Evolutionary conservation across 2,329 filamentous ascomycete species (phyloP), one percentile per base, ranked within the genome.

Genomic region (Fusarium praegraminearum): DNA sequence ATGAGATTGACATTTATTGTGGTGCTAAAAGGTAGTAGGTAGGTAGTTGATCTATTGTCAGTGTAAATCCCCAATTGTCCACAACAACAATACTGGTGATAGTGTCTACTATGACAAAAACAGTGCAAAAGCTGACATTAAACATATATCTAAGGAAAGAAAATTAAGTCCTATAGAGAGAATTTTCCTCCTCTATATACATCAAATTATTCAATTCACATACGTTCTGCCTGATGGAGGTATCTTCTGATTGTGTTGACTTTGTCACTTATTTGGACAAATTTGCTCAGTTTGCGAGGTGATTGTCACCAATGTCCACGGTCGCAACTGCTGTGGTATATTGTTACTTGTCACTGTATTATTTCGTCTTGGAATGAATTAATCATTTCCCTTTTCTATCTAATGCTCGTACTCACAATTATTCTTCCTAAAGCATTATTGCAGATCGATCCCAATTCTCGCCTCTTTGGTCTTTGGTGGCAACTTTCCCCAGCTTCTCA

Each of bases 401-500:
- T 16, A n/a, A 35, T 22, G 2, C 13, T 8, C 20, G 28, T 16
- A 12, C 18, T 40, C 24, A 28, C 22, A 13, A n/a, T 46, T 30
- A 5, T 28, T 7, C 6, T 12, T 8, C 12, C 43, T 11, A 20
- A 15, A 16, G 4, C 47, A 18, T 65, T 13, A 36, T 20, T 22
- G 20, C 20, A 8, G 18, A 32, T 52, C 16, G n/a, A 8, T 4
- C 8, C 15, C 22, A 13, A 32, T 24, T 28, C 52, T 12, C n/a
- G 41, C 15, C 28, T 69, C 49, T 0, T 8, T 2, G 9, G 60
- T 69, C 49, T 0, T 8, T 2, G 9, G 60, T 64, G 62, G 62
- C 51, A 26, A 51, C 15, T 64, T 64, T 64, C 62, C 62, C 51
- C 62, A 65, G 41, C 54, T 59, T 40, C 32, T 44, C 32, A 30